A percentile compares a stretch with the other conserved stretches of the same genome.
phyloP scores from a whole-genome alignment of 441 rosid species.

The Geranium incanum region DNA sequence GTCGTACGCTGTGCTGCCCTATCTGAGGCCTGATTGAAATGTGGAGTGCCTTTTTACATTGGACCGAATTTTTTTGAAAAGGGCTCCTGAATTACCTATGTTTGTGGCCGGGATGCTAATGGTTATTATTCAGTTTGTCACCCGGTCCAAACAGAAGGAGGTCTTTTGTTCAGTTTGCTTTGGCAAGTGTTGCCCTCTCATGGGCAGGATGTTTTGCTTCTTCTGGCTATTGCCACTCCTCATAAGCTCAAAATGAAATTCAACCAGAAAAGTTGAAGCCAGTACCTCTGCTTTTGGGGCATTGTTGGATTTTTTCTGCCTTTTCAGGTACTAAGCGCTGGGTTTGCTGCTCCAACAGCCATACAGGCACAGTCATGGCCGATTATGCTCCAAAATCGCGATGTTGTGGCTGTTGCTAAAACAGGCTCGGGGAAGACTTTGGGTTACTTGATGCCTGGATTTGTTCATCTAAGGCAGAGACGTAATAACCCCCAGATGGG shows the following conservation, averaged over 20 bases:
- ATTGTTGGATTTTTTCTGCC: conserved; percentile 40
- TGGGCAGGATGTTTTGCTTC: conserved; percentile 91
- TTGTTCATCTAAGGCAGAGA: conserved; percentile 65
- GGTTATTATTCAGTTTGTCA: conserved; percentile 80
- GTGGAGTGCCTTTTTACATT: conserved; percentile 71
- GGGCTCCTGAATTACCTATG: conserved; percentile 64
- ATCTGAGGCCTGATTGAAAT: conserved; percentile 49
- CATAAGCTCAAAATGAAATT: conserved; percentile 34
- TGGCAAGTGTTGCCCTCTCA: conserved; percentile 61
- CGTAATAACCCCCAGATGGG: conserved; percentile 67
- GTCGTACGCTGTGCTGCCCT: conserved; percentile 98
- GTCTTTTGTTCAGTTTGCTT: conserved; percentile 40
- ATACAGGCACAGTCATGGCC: conserved; percentile 99
- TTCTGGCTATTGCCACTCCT: conserved; percentile 39
- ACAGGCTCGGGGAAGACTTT: conserved; percentile 98
- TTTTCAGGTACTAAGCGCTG: conserved; percentile 85
- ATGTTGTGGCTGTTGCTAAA: conserved; percentile 95
- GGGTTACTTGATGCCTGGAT: conserved; percentile 89
- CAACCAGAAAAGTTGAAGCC: conserved; percentile 29
- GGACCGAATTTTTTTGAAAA: conserved; percentile 51
- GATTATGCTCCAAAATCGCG: conserved; percentile 78
- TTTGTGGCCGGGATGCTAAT: conserved; percentile 65
- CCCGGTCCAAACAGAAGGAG: conserved; percentile 68
- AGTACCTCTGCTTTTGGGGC: conserved; percentile 36
- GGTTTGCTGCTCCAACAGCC: conserved; percentile 93